A percentile compares a stretch with the other conserved stretches of the same genome.
Conservation (phyloP, 2,329 filamentous ascomycete genomes). For the Colletotrichum eremochloae region DNA sequence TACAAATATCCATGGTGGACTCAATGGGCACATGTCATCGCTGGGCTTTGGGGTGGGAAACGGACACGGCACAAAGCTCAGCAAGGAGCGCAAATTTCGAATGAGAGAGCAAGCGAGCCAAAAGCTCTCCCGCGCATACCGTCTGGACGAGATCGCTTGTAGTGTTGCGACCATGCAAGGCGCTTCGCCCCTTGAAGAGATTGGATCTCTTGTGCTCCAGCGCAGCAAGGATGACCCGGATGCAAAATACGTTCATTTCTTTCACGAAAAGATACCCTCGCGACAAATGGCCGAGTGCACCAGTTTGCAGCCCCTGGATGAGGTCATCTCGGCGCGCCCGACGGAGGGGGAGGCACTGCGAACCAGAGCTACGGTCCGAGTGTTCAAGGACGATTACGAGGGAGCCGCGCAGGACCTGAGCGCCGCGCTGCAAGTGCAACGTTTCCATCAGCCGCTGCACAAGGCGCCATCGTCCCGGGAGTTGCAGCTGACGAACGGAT, state of each 20-base stretch:
- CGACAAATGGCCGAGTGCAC: slow-evolving; percentile 80
- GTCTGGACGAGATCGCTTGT: slow-evolving; percentile 84
- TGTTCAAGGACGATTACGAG: slow-evolving; percentile 81
- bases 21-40: slow-evolving; percentile 51
- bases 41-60: slow-evolving; percentile 69
- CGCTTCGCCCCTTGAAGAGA: slow-evolving; percentile 81
- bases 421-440: slow-evolving; percentile 69
- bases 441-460: slow-evolving; percentile 67
- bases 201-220: slow-evolving; percentile 79
- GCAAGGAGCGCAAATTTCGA: slow-evolving; percentile 80
- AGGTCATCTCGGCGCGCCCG: slow-evolving; percentile 75
- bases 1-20: slow-evolving; percentile 64
- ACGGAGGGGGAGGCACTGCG: slow-evolving; percentile 76
- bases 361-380: slow-evolving; percentile 79
- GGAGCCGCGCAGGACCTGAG: slow-evolving; percentile 80
- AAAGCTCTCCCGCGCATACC: slow-evolving; percentile 82
- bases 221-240: slow-evolving; percentile 76
- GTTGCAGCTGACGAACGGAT: slow-evolving; percentile 56
- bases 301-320: slow-evolving; percentile 73
- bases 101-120: slow-evolving; percentile 86
- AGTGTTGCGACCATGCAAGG: slow-evolving; percentile 89
- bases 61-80: slow-evolving; percentile 75
- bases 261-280: slow-evolving; percentile 89
- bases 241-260: slow-evolving; percentile 91
- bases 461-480: slow-evolving; percentile 58